A percentile compares a stretch with the other conserved stretches of the same genome.
Conservation (phyloP, 768 basidiomycete genomes). For the Podaxis pistillaris region DNA sequence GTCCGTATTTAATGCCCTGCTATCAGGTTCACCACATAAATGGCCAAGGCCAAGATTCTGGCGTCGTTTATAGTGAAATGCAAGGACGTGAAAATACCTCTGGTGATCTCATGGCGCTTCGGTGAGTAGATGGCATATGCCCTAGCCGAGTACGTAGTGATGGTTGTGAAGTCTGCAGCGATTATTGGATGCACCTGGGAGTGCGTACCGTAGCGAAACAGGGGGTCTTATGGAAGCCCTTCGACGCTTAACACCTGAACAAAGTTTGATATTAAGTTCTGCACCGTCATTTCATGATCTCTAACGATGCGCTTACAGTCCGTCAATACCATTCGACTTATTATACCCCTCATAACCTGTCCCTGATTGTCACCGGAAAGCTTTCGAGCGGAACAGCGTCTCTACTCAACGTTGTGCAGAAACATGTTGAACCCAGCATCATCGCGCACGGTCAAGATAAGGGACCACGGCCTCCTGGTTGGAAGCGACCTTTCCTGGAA, state of each 20-base stretch:
- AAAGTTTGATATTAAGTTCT: conserved; percentile 54
- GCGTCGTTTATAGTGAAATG: conserved; percentile 98
- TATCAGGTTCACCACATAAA: conserved; percentile 91
- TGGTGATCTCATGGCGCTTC: conserved; percentile 84
- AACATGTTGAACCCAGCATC: conserved; percentile 80
- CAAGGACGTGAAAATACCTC: conserved; percentile 94
- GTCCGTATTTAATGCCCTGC: conserved; percentile 10
- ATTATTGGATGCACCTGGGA: conserved; percentile 74
- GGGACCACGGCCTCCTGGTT: conserved; percentile 71
- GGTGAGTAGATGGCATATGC: conserved; percentile 45
- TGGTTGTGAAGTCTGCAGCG: conserved; percentile 63
- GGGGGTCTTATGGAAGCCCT: conserved; percentile 94
- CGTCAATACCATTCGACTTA: conserved; percentile 84
- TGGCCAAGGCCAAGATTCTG: conserved; percentile 84
- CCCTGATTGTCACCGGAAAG: conserved; percentile 86
- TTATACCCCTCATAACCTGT: conserved; percentile 93
- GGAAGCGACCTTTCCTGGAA: conserved; percentile 95
- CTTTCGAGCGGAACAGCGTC: conserved; percentile 72
- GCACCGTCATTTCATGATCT: background rate
- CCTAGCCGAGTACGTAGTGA: background rate
- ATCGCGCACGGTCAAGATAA: conserved; percentile 70
- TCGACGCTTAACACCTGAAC: conserved; percentile 78
- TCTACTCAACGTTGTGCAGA: conserved; percentile 79
- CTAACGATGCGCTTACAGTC: conserved; percentile 47
- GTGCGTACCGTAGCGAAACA: conserved; percentile 94